Conservation (phyloP, 306 rosid species). For the Dryas alaskensis region DNA sequence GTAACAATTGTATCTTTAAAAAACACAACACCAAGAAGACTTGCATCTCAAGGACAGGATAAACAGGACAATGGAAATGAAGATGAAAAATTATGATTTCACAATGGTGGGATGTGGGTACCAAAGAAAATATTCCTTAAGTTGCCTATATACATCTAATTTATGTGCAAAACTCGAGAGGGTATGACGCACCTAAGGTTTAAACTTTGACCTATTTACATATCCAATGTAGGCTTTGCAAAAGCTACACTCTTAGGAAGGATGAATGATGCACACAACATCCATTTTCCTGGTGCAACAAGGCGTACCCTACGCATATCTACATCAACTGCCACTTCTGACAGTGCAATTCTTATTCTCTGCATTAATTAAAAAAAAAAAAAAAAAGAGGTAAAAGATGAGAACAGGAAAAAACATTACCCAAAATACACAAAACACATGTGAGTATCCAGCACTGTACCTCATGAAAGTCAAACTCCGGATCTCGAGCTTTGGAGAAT, state of each 20-base stretch:
- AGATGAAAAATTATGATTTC: not conserved
- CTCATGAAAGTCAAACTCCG: constrained; percentile 94
- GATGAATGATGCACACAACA: constrained; percentile 82
- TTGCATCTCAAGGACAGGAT: not conserved
- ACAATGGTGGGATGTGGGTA: not conserved
- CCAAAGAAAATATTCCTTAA: not conserved
- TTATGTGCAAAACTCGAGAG: constrained; percentile 17
- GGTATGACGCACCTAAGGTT: not conserved
- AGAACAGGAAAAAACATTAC: not conserved
- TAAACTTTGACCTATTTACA: constrained; percentile 17
- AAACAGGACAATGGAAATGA: not conserved
- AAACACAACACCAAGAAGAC: no score
- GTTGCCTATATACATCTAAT: not conserved
- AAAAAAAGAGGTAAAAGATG: not conserved
- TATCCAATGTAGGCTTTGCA: constrained; percentile 37
- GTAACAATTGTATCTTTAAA: no score
- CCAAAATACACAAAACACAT: not conserved
- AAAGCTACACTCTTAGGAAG: constrained; percentile 81
- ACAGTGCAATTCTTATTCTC: constrained; percentile 76
- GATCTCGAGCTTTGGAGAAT: constrained; percentile 92
- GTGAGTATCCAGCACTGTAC: constrained; percentile 31
- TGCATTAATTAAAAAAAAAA: constrained; percentile 32
- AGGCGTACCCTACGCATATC: constrained; percentile 76
- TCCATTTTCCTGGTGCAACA: constrained; percentile 97
- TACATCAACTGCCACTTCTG: constrained; percentile 75